phyloP scores from a whole-genome alignment of 2,329 filamentous ascomycete species.

The Xylogone sp. region DNA sequence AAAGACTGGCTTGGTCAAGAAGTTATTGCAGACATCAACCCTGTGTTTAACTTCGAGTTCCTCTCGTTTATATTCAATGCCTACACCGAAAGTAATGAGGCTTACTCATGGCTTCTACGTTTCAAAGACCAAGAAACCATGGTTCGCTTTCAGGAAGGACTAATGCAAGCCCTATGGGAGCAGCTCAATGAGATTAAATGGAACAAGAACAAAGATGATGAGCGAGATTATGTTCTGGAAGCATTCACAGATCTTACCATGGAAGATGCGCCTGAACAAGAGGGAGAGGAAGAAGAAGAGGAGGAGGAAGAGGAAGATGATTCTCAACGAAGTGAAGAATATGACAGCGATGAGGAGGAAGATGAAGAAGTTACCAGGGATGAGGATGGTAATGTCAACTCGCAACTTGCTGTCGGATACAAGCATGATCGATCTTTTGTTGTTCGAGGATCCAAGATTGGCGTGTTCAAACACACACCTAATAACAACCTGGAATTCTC shows the following conservation, averaged over 20 bases:
- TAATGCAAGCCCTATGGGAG: conserved; percentile 97
- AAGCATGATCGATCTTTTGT: conserved; percentile 97
- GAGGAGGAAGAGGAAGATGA: conserved; percentile 52
- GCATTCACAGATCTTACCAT: conserved; percentile 93
- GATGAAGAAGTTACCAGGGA: conserved; percentile 67
- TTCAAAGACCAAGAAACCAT: conserved; percentile 81
- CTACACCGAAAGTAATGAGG: conserved; percentile 81
- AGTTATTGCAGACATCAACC: conserved; percentile 88
- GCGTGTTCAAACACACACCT: conserved; percentile 93
- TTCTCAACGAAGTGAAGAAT: conserved; percentile 66
- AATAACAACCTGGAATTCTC: conserved; percentile 94
- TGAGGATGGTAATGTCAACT: conserved; percentile 82
- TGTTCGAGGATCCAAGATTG: conserved; percentile 94
- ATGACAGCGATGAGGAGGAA: conserved; percentile 74
- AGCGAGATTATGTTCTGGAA: conserved; percentile 91
- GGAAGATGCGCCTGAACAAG: conserved; percentile 61
- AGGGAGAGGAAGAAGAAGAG: conserved; percentile 46
- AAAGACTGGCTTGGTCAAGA: conserved; percentile 84
- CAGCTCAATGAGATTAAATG: conserved; percentile 93
- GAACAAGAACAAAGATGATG: conserved; percentile 86
- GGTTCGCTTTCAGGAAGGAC: conserved; percentile 85
- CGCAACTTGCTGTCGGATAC: conserved; percentile 90
- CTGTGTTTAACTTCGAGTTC: conserved; percentile 98
- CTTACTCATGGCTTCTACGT: conserved; percentile 91
- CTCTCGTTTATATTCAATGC: conserved; percentile 99